These are phyloP conservation scores for Serendipita sp. DNA, from an alignment of 768 basidiomycete genomes.

Conservation along the genomic window DNA sequence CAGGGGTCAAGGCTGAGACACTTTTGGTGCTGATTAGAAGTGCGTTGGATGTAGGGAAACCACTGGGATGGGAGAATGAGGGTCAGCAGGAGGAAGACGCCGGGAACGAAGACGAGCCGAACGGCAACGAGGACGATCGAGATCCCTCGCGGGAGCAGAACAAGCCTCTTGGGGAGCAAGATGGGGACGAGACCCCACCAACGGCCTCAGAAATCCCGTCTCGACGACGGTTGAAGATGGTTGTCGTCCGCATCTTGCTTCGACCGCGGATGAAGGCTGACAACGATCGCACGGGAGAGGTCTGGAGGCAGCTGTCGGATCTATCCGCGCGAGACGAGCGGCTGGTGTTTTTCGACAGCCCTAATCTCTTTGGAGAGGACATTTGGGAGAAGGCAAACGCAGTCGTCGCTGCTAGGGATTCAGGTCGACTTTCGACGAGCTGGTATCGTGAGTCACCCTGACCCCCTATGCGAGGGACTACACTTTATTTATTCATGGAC, in stretches of 20 bases:
- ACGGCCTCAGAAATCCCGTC: not conserved
- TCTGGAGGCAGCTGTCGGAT: not conserved
- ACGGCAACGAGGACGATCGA: not conserved
- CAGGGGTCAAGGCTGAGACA: not conserved
- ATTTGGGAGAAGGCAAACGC: not conserved
- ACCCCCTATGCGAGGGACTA: not conserved
- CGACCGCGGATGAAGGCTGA: not conserved
- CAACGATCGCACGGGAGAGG: not conserved
- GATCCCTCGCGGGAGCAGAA: not conserved
- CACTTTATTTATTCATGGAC: not conserved
- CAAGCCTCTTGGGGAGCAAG: not conserved
- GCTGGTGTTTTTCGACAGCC: not conserved
- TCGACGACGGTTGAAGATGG: not conserved
- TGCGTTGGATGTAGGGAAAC: not conserved
- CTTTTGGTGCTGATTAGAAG: not conserved
- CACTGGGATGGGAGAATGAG: not conserved
- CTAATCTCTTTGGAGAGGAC: not conserved
- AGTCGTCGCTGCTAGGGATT: not conserved
- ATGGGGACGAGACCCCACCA: not conserved
- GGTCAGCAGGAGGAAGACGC: not conserved
- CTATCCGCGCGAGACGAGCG: not conserved
- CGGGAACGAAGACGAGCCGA: not conserved
- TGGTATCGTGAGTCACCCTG: slow-evolving; percentile 4
- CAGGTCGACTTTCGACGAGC: not conserved
- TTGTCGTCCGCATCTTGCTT: not conserved